Percentiles rank a stretch among this genome's conserved stretches.
Evolutionary conservation across 192 early-diverging fungal genomes (phyloP).

Genomic region (Backusella australiensis): DNA sequence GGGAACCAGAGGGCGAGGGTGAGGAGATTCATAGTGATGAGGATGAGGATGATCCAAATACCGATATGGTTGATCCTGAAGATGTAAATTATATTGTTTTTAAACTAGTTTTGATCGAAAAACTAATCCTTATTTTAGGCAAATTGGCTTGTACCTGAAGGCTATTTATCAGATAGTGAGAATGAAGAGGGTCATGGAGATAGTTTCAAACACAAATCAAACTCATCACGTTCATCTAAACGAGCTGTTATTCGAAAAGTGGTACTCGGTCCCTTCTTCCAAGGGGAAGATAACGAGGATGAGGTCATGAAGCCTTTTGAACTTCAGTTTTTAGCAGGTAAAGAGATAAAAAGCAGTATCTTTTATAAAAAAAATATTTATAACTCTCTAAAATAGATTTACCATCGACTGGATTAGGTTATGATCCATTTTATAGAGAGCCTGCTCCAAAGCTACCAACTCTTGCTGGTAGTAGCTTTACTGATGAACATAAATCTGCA

Average conservation of each 20-base stretch:
- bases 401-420: background rate
- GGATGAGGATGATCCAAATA: constrained; percentile 56
- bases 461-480: constrained; percentile 5
- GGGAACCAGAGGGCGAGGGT: constrained; percentile 88
- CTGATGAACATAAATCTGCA: constrained; percentile 18
- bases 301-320: constrained; percentile 15
- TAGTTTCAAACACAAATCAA: background rate
- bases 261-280: constrained; percentile 22
- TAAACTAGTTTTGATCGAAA: too few species aligned
- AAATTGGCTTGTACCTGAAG: constrained; percentile 83
- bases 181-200: constrained; percentile 19
- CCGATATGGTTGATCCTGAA: constrained; percentile 27
- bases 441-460: background rate
- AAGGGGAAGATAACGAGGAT: constrained; percentile 3
- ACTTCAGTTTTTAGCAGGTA: constrained; percentile 15
- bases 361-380: background rate
- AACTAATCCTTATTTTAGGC: constrained; percentile 38
- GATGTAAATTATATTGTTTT: constrained; percentile 21
- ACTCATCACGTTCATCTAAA: background rate
- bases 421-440: constrained; percentile 19
- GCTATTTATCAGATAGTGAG: constrained; percentile 85
- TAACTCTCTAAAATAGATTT: background rate
- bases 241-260: constrained; percentile 1
- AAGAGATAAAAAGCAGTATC: background rate
- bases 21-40: constrained; percentile 82